A percentile compares a stretch with the other conserved stretches of the same genome.
Conservation (phyloP, 306 rosid genomes). For the Medicago lupulina region DNA sequence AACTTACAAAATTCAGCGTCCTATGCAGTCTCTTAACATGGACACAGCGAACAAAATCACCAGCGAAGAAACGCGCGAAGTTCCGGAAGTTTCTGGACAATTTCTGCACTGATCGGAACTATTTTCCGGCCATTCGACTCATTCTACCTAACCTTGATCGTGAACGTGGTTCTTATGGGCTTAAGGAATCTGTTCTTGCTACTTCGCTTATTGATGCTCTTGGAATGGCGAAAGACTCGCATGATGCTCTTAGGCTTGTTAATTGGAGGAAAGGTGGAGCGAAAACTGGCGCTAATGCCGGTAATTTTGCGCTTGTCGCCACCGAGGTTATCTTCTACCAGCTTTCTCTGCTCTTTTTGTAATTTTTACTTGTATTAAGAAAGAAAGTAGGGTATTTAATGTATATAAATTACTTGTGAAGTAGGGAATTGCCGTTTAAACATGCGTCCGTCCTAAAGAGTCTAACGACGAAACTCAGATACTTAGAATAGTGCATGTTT, state of each 20-base stretch:
- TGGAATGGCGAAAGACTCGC: conserved; percentile 79
- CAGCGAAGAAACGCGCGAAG: conserved; percentile 80
- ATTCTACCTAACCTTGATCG: conserved; percentile 86
- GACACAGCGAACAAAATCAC: conserved; percentile 75
- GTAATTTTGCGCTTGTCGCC: conserved; percentile 83
- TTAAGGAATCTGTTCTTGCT: conserved; percentile 90
- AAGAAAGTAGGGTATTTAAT: neutral
- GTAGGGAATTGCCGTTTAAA: too few species aligned
- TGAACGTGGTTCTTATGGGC: conserved; percentile 86
- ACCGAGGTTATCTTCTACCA: conserved; percentile 58
- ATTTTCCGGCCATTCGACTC: conserved; percentile 75
- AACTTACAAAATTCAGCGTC: conserved; percentile 67
- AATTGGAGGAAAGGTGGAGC: conserved; percentile 96
- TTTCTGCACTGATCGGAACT: conserved; percentile 66
- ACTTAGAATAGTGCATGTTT: too few species aligned
- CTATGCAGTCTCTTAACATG: conserved; percentile 78
- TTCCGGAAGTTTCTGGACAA: conserved; percentile 84
- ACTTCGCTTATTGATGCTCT: conserved; percentile 86
- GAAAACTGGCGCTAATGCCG: conserved; percentile 70
- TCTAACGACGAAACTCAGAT: too few species aligned
- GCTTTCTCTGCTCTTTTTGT: neutral
- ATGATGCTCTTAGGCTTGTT: conserved; percentile 80
- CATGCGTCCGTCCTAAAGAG: too few species aligned
- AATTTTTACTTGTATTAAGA: neutral
- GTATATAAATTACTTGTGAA: neutral